Evolutionary conservation across 352 stramenopile species (phyloP).

Genomic region (Pythium grandisporangium): DNA sequence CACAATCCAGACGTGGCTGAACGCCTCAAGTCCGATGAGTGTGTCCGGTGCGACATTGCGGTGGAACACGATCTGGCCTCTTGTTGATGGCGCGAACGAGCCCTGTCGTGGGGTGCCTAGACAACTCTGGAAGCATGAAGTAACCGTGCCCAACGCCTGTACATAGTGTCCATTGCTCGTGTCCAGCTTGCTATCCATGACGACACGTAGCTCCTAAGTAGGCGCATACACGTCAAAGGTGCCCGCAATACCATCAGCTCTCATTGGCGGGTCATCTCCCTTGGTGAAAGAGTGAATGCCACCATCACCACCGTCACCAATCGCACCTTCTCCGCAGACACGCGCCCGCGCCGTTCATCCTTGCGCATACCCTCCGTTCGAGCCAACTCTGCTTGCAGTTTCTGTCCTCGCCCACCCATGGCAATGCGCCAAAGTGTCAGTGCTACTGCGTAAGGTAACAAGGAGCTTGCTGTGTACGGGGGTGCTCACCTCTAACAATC

Average conservation of each 20-base stretch:
- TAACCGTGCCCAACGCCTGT: constrained; percentile 62
- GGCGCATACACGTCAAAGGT: no score
- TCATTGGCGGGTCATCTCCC: no score
- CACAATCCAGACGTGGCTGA: constrained; percentile 85
- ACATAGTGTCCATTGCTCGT: constrained; percentile 68
- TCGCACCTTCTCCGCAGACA: constrained; percentile 46
- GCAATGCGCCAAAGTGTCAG: neutral
- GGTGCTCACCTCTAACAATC: no score
- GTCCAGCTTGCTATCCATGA: constrained; percentile 73
- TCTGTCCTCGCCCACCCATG: neutral
- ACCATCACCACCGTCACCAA: no score
- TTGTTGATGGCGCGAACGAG: constrained; percentile 58
- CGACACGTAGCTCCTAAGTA: constrained; percentile 51
- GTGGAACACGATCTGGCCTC: constrained; percentile 64
- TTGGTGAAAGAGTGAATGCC: no score
- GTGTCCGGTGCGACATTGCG: constrained; percentile 73
- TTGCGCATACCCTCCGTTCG: constrained; percentile 47
- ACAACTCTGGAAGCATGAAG: constrained; percentile 74
- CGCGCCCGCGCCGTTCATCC: constrained; percentile 49
- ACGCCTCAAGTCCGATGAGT: constrained; percentile 57
- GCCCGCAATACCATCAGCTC: no score
- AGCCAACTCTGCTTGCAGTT: constrained; percentile 20
- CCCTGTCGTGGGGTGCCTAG: constrained; percentile 80
- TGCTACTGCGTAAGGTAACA: no score
- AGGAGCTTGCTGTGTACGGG: no score